Percentiles rank a stretch among this genome's conserved stretches.
These are phyloP conservation scores for Asterionellopsis glacialis DNA, from an alignment of 108 stramenopile species.

Conservation along the genomic window DNA sequence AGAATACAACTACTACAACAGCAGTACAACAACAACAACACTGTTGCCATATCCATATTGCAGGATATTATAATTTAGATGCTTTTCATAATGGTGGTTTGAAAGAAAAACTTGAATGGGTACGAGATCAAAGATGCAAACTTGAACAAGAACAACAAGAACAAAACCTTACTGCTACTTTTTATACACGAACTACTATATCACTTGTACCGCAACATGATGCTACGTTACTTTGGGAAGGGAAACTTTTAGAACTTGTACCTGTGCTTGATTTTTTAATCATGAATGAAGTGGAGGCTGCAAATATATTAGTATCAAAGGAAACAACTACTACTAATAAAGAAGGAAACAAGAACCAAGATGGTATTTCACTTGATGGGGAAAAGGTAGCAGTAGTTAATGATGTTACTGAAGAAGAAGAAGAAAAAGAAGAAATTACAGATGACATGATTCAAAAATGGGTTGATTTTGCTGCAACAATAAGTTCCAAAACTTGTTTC, in stretches of 20 bases:
- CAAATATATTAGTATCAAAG: slow-evolving; percentile 26
- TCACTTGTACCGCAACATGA: slow-evolving; percentile 73
- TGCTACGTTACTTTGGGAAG: slow-evolving; percentile 69
- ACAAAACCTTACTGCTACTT: slow-evolving; percentile 4
- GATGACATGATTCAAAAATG: slow-evolving; percentile 14
- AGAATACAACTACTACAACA: slow-evolving; percentile 1
- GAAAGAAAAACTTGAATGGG: slow-evolving; percentile 21
- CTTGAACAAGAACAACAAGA: not conserved
- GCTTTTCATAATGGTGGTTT: slow-evolving; percentile 58
- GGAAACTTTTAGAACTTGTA: slow-evolving; percentile 47
- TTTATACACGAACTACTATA: slow-evolving; percentile 23
- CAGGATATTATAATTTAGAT: slow-evolving; percentile 69
- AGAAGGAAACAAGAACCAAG: not conserved
- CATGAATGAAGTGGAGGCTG: slow-evolving; percentile 68
- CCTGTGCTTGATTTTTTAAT: slow-evolving; percentile 63
- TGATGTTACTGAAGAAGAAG: not conserved
- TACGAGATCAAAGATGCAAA: slow-evolving; percentile 4
- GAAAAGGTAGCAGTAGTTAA: not conserved
- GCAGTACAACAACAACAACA: not conserved
- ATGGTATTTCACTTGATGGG: not conserved
- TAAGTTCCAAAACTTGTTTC: slow-evolving; percentile 31
- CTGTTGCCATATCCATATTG: slow-evolving; percentile 52
- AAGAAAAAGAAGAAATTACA: too few species aligned
- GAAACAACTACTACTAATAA: not conserved
- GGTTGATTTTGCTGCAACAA: slow-evolving; percentile 32